Percentiles rank a stretch among this genome's conserved stretches.
phyloP scores from a whole-genome alignment of 805 yeast species.

The Candida sithepensis region DNA sequence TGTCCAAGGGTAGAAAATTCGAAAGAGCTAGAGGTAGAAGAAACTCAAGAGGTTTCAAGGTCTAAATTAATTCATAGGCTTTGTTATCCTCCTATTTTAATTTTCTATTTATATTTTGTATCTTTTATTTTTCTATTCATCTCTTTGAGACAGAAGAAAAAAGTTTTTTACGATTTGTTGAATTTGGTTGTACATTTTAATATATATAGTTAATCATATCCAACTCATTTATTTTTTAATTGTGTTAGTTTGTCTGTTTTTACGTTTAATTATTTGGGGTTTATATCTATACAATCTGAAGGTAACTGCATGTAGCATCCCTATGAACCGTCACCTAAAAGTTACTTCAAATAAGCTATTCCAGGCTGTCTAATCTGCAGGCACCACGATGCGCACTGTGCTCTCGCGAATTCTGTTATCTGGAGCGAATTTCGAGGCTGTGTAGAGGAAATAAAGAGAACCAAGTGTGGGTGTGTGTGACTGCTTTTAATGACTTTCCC shows the following conservation, averaged over 20 bases:
- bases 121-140: background rate
- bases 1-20: conserved; percentile 98
- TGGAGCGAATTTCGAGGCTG: too few species aligned
- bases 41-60: conserved; percentile 99
- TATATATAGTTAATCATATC: conserved; percentile 1
- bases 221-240: background rate
- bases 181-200: conserved; percentile 1
- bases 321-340: too few species aligned
- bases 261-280: background rate
- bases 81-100: background rate
- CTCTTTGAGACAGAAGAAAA: background rate
- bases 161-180: background rate
- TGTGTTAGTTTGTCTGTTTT: too few species aligned
- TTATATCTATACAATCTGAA: background rate
- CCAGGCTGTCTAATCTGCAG: too few species aligned
- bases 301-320: too few species aligned
- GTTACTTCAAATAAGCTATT: too few species aligned
- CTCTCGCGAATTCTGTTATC: too few species aligned
- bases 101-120: background rate
- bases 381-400: too few species aligned
- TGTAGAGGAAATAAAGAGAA: background rate
- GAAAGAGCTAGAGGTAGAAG: conserved; percentile 99
- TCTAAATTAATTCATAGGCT: conserved; percentile 48
- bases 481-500: too few species aligned
- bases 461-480: too few species aligned